phyloP scores from a whole-genome alignment of 1,284 basidiomycete species.

The Amylostereum areolatum region DNA sequence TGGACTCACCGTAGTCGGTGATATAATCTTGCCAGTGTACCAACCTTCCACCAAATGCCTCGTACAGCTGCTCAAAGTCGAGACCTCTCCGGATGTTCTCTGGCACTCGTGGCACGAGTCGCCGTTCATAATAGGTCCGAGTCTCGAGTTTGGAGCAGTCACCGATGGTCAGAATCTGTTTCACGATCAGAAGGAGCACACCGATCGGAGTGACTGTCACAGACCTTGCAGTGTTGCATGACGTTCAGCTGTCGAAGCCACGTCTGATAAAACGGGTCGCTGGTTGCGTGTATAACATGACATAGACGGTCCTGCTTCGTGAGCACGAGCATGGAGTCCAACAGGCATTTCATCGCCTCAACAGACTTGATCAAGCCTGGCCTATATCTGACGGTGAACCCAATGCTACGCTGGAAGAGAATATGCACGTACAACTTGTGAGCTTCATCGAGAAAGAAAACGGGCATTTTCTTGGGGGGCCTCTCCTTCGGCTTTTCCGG shows the following conservation, averaged over 20 bases:
- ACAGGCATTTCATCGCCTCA: conserved; percentile 74
- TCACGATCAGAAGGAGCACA: no score
- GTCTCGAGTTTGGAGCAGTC: conserved; percentile 72
- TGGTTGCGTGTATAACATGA: conserved; percentile 79
- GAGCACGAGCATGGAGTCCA: conserved; percentile 79
- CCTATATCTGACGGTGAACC: conserved; percentile 24
- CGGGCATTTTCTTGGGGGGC: conserved; percentile 64
- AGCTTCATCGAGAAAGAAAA: conserved; percentile 79
- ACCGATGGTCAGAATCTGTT: conserved; percentile 68
- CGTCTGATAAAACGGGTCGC: conserved; percentile 79
- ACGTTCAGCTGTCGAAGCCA: conserved; percentile 73
- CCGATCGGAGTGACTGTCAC: no score
- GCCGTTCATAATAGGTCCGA: conserved; percentile 56
- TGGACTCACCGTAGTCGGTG: conserved; percentile 52
- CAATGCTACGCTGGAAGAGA: no score
- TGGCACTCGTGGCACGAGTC: conserved; percentile 56
- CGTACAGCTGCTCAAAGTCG: conserved; percentile 67
- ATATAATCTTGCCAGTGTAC: conserved; percentile 77
- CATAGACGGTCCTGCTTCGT: conserved; percentile 81
- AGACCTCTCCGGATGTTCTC: conserved; percentile 45
- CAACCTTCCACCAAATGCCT: conserved; percentile 76
- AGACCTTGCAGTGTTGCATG: conserved; percentile 74
- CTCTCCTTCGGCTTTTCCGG: conserved; percentile 14
- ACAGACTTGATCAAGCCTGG: conserved; percentile 68
- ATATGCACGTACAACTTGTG: conserved; percentile 59